A percentile compares a stretch with the other conserved stretches of the same genome.
Evolutionary conservation across 768 basidiomycete species (phyloP).

Genomic region (Boletus coccyginus): DNA sequence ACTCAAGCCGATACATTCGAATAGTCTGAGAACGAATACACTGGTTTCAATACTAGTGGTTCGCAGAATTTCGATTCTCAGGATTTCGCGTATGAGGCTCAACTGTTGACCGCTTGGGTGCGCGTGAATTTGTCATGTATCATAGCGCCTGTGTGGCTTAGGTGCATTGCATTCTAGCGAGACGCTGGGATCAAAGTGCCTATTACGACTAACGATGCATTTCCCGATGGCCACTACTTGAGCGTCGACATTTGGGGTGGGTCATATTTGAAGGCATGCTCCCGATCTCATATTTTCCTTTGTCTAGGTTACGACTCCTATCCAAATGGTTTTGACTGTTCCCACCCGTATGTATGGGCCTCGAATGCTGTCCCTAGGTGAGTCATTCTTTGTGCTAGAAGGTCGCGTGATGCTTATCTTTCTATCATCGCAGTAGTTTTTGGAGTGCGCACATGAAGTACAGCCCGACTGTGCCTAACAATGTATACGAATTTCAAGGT

Average conservation of each 20-base stretch:
- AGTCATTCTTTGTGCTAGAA: neutral
- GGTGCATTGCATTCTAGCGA: slow-evolving; percentile 28
- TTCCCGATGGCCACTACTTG: slow-evolving; percentile 44
- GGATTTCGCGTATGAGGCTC: slow-evolving; percentile 43
- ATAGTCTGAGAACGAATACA: slow-evolving; percentile 57
- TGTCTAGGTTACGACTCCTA: slow-evolving; percentile 31
- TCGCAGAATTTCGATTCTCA: slow-evolving; percentile 37
- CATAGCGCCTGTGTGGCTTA: neutral
- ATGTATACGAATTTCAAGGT: slow-evolving; percentile 32
- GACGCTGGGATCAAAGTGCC: slow-evolving; percentile 45
- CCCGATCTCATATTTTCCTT: neutral
- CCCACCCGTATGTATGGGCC: slow-evolving; percentile 44
- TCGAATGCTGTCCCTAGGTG: slow-evolving; percentile 42
- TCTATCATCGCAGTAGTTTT: slow-evolving; percentile 21
- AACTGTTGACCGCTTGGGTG: slow-evolving; percentile 34
- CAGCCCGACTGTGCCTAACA: slow-evolving; percentile 20
- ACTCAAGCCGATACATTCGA: neutral
- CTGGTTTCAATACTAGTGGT: neutral
- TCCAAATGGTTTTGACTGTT: slow-evolving; percentile 55
- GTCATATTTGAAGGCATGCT: neutral
- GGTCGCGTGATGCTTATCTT: neutral
- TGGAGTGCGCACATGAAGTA: slow-evolving; percentile 39
- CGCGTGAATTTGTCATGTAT: neutral
- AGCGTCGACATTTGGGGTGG: slow-evolving; percentile 48
- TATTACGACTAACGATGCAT: slow-evolving; percentile 47